phyloP scores from a whole-genome alignment of 768 basidiomycete species.

The Podaxis carcinomalis region DNA sequence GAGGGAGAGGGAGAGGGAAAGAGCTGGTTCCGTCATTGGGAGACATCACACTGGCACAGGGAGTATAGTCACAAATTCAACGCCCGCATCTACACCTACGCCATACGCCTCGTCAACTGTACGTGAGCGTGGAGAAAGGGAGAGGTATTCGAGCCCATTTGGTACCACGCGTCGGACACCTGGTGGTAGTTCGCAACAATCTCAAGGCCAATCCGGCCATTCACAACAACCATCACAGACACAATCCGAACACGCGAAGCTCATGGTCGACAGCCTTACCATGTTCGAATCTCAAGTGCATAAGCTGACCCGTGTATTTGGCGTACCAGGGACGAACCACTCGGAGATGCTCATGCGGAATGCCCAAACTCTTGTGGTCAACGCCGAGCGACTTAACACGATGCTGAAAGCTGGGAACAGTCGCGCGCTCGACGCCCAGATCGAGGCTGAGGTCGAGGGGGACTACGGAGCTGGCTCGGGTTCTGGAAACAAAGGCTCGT shows the following conservation, averaged over 20 bases:
- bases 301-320: slow-evolving; percentile 38
- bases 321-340: slow-evolving; percentile 25
- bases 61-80: no score
- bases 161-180: slow-evolving; percentile 19
- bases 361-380: slow-evolving; percentile 59
- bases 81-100: slow-evolving; percentile 13
- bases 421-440: slow-evolving; percentile 66
- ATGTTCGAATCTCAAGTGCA: slow-evolving; percentile 68
- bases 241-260: slow-evolving; percentile 55
- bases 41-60: slow-evolving; percentile 13
- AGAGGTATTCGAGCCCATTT: slow-evolving; percentile 21
- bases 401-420: slow-evolving; percentile 53
- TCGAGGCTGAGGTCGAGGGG: slow-evolving; percentile 68
- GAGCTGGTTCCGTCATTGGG: slow-evolving; percentile 20
- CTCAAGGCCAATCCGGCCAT: slow-evolving; percentile 10
- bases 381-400: slow-evolving; percentile 64
- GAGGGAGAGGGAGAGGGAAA: slow-evolving; percentile 6
- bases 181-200: slow-evolving; percentile 10
- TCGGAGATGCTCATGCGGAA: slow-evolving; percentile 44
- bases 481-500: slow-evolving; percentile 20
- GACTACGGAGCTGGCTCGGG: slow-evolving; percentile 20
- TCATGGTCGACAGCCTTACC: slow-evolving; percentile 65
- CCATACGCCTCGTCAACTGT: slow-evolving; percentile 16
- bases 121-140: slow-evolving; percentile 13
- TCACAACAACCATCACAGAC: slow-evolving; percentile 13